Base-by-base conservation (phyloP, 495 filamentous ascomycete genomes). In the Annulohypoxylon maeteangense region DNA sequence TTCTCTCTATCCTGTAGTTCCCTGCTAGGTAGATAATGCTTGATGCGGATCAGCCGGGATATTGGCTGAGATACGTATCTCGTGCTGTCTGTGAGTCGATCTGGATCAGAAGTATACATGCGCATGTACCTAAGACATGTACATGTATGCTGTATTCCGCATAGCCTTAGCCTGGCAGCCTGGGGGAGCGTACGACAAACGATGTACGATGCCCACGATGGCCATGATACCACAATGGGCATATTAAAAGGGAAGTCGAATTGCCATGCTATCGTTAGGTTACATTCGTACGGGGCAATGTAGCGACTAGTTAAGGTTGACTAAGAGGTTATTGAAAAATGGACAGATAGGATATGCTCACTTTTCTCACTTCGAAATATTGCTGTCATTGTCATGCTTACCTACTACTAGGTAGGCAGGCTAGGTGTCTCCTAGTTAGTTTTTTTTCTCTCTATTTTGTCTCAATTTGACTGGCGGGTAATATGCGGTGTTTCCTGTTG, bases 11-110 rank as follows among this genome's bases (percentile, higher is more conserved):
- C 34, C 27, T 60, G 42, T 38, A 53, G 60, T 65, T 61, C 65
- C 56, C 59, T 57, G 54, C 54, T 40, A 40, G 36, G 11, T 57
- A 22, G 20, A 55, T 54, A 27, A 44, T 44, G 65, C 58, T 57
- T 40, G 58, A 63, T 67, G 58, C 64, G 63, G 62, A 74, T 70
- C 67, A 27, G 71, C 61, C 47, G 67, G 70, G 70, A 57, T 60
- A 32, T 62, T 65, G 55, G 57, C 42, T 48, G 51, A 62, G 54
- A 68, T 72, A 72, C 70, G 70, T 73, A 68, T 50, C 61, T 27
- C 59, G 58, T 67, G 56, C 25, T 50, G 55, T 18, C 23, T n/a
- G 34, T 18, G 25, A 65, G 60, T 65, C 55, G 65, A 73, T 73
- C 65, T 64, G 60, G 70, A 55, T 72, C 65, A 59, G 12, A 20